Percentiles rank a stretch among this genome's conserved stretches.
Conservation (phyloP, 2,329 filamentous ascomycete species). For the Diplocarpon mali region DNA sequence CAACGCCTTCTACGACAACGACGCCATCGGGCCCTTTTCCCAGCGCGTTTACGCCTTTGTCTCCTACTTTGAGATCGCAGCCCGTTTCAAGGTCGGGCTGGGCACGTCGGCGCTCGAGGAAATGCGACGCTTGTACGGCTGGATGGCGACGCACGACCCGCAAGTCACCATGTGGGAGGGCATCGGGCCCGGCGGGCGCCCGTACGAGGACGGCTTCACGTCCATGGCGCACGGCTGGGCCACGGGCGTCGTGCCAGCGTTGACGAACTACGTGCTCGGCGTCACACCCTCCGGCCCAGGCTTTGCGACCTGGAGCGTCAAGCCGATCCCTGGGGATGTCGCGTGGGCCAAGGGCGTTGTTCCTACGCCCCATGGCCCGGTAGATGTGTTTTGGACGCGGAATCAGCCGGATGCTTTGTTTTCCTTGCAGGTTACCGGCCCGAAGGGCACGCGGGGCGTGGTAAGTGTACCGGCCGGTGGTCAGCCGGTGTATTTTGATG, state of each 20-base stretch:
- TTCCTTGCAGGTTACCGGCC: constrained; percentile 26
- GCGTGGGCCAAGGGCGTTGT: constrained; percentile 35
- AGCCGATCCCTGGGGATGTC: constrained; percentile 29
- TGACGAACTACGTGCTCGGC: constrained; percentile 37
- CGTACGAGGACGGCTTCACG: constrained; percentile 37
- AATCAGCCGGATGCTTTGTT: constrained; percentile 16
- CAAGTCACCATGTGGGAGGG: constrained; percentile 41
- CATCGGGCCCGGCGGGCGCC: constrained; percentile 32
- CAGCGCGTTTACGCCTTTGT: constrained; percentile 40
- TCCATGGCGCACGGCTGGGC: constrained; percentile 41
- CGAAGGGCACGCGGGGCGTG: constrained; percentile 19
- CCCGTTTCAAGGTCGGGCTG: constrained; percentile 32
- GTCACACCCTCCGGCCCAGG: constrained; percentile 35
- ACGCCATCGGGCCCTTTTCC: constrained; percentile 30
- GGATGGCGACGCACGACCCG: constrained; percentile 38
- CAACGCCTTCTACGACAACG: constrained; percentile 42
- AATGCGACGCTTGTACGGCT: constrained; percentile 36
- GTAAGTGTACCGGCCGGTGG: constrained; percentile 19
- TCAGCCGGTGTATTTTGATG: constrained; percentile 14
- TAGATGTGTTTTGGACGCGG: constrained; percentile 31
- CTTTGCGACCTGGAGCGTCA: constrained; percentile 33
- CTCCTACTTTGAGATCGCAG: constrained; percentile 42
- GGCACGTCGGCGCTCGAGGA: constrained; percentile 33
- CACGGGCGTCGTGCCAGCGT: constrained; percentile 37
- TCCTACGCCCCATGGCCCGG: constrained; percentile 31